These are phyloP conservation scores for Venturia carpophila DNA, from an alignment of 2,329 filamentous ascomycete species.

Conservation along the genomic window DNA sequence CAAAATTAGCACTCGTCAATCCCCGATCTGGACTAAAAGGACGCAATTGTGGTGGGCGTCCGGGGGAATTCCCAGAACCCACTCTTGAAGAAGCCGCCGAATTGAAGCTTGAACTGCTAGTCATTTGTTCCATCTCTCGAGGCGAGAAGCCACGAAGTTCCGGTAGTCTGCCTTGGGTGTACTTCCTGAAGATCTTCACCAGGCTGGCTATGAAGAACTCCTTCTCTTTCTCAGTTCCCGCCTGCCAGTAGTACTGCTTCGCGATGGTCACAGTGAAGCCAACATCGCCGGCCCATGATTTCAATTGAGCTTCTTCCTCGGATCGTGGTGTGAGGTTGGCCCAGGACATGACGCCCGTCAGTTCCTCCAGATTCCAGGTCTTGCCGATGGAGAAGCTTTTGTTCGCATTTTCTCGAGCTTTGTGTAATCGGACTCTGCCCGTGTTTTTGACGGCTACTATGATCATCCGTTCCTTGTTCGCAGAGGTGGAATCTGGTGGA, in stretches of 20 bases:
- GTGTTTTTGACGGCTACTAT: conserved; percentile 90
- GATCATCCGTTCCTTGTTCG: conserved; percentile 76
- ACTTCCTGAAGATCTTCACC: conserved; percentile 94
- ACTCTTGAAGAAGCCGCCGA: conserved; percentile 21
- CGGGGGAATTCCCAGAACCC: conserved; percentile 22
- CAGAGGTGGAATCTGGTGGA: conserved; percentile 64
- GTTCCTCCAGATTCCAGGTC: conserved; percentile 92
- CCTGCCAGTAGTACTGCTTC: conserved; percentile 97
- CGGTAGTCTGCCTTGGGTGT: conserved; percentile 78
- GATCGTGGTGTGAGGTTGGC: conserved; percentile 52
- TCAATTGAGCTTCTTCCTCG: conserved; percentile 53
- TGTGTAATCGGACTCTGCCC: conserved; percentile 89
- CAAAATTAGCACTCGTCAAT: conserved; percentile 5
- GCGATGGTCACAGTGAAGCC: conserved; percentile 84
- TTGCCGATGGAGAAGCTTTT: conserved; percentile 96
- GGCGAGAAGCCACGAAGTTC: conserved; percentile 75
- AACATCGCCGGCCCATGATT: conserved; percentile 70
- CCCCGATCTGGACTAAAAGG: conserved; percentile 10
- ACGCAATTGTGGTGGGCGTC: conserved; percentile 10
- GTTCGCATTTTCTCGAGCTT: conserved; percentile 90
- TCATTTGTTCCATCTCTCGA: conserved; percentile 66
- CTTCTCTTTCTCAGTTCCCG: conserved; percentile 89
- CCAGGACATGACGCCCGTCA: conserved; percentile 76
- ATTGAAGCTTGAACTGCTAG: conserved; percentile 26
- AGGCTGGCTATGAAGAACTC: conserved; percentile 96